Base-by-base conservation (phyloP, 495 filamentous ascomycete species). In the Parachaetomium inaequale region DNA sequence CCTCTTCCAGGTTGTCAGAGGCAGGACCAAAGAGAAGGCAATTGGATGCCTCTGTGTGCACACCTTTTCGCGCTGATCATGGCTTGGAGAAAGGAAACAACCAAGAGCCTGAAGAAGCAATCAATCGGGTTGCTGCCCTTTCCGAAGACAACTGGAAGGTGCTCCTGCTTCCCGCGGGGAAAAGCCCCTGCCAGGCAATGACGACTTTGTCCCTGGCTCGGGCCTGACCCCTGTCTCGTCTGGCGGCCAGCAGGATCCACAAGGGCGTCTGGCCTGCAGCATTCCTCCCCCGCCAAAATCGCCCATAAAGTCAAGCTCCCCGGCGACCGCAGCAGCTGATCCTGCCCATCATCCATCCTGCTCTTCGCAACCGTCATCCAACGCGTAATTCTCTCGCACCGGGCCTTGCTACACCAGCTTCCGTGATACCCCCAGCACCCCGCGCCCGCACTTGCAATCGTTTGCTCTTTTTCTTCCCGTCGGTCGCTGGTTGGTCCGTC, bases 271-370 rank as follows among this genome's bases (percentile, higher is more conserved):
- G 45, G 54, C 55, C 49, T 53, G 64, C 64, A 63, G 64, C 64
- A 63, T 62, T 56, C 59, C 59, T 53, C 42, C 55, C 46, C 54
- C 56, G 31, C 43, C 25, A 49, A 5, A 40, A 60, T 31, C 63
- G 45, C 29, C 64, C 64, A 66, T 66, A 66, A 66, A 66, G 64
- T 66, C 64, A 62, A 66, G 64, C 64, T 66, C 64, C 64, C 64
- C 59, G 15, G 23, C 50, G 51, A 45, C 40, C 23, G 21, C 46
- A 49, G 45, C 38, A 43, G 36, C 59, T 43, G 25, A 32, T 40
- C 59, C 34, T 55, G 46, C 31, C 51, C 46, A 58, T 55, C 46
- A 58, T 55, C 60, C 56, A 59, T 57, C 55, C 58, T 34, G 43
- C 36, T 47, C 51, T 40, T 51, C 56, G 36, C 50, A 42, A 49